Evolutionary conservation across 1,284 basidiomycete genomes (phyloP), one percentile per base, ranked within the genome.

Genomic region (Ganoderma boninense): DNA sequence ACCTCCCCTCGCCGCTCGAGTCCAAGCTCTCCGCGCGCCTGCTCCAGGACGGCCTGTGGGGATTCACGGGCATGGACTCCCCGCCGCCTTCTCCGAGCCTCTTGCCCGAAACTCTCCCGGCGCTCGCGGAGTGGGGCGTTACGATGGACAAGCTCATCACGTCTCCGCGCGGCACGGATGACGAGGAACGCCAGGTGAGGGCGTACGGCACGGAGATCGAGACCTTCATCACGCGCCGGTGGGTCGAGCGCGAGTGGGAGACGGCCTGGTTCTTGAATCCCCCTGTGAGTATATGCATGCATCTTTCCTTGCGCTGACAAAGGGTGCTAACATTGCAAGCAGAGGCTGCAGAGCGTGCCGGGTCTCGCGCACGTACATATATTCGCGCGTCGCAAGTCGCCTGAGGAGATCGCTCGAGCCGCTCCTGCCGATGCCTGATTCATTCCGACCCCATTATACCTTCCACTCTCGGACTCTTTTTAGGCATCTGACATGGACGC

Each of bases 241-340:
- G 94, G 94, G 76, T 76, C 18, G 92, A 92, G 76, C 78, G 77
- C 13, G 86, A 87, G 38, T 95, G 92, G 92, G 94, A 95, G 80
- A 94, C 93, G 0, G 92, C 92, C 2, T 95, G 94, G 94, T 95
- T 94, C 77, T 91, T 94, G 40, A 95, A 95, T 77, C 93, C 94
- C 59, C 92, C 91, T 57, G 93, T 94, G 76, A 80, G 92, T 76
- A 54, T 32, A n/a, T n/a, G n/a, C n/a, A 10, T 35, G 32, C 32
- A 14, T 1, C 16, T 13, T 57, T 13, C 29, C 62, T 23, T 16
- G 0, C n/a, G 26, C 14, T 23, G 20, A 26, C 20, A 14, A 26
- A 4, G 63, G 0, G 1, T 13, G 2, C 23, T 65, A 59, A 65
- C 44, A 32, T 35, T 42, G 20, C 16, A 69, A 52, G 54, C 79